Conservation (phyloP, 1,139 yeast species). For the Pneumocystis sp. region DNA sequence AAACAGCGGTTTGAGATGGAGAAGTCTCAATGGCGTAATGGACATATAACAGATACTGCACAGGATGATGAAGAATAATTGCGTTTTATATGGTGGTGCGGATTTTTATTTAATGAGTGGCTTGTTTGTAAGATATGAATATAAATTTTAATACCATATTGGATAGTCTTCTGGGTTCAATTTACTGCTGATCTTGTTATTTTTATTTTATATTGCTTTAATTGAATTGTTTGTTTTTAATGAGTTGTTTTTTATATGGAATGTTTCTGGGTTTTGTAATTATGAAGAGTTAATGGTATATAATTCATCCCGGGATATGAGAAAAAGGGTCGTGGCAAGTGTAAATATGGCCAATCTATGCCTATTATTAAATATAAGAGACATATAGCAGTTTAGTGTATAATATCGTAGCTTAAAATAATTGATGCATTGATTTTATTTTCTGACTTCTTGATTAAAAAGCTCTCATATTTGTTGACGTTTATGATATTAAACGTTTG, state of each 20-base stretch:
- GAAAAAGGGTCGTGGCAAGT: not conserved
- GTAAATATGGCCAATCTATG: not conserved
- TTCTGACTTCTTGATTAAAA: not conserved
- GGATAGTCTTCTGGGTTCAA: not conserved
- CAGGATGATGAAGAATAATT: not conserved
- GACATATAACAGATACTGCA: not conserved
- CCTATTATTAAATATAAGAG: not conserved
- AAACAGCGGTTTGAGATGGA: conserved; percentile 94
- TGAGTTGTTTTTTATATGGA: not conserved
- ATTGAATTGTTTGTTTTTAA: not conserved
- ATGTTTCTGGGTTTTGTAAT: not conserved
- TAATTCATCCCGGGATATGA: not conserved
- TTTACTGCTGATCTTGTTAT: not conserved
- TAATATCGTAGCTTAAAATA: not conserved
- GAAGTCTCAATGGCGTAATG: conserved; percentile 51
- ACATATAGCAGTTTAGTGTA: not conserved
- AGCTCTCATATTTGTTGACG: not conserved
- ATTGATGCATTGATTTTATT: not conserved
- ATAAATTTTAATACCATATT: not conserved
- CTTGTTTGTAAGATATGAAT: not conserved
- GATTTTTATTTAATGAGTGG: not conserved
- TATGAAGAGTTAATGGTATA: not conserved
- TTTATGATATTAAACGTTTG: not conserved
- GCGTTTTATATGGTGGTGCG: not conserved
- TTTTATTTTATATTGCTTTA: not conserved